phyloP scores from a whole-genome alignment of 2,329 filamentous ascomycete species.

The Aureobasidium sp. region DNA sequence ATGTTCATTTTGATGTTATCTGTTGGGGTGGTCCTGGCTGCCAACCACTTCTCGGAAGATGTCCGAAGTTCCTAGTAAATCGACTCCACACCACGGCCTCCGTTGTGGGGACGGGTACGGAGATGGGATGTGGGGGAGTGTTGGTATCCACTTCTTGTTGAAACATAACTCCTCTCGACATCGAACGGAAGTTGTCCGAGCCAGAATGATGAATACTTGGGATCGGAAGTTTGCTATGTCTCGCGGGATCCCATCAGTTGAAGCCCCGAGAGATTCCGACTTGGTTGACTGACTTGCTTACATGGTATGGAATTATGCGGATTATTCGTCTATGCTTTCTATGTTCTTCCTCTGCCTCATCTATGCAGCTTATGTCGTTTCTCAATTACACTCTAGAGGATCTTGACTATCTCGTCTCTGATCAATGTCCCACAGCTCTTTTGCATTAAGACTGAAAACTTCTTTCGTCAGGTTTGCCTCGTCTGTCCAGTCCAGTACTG shows the following conservation, averaged over 20 bases:
- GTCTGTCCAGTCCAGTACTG: conserved; percentile 46
- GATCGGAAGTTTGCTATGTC: too few species aligned
- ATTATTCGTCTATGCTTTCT: neutral
- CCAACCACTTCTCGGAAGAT: neutral
- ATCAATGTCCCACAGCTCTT: conserved; percentile 36
- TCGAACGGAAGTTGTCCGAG: neutral
- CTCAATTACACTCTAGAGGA: neutral
- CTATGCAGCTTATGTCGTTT: neutral
- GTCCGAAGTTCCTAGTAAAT: neutral
- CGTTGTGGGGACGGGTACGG: neutral
- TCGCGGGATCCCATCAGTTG: too few species aligned
- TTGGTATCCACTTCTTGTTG: neutral
- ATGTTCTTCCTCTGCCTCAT: neutral
- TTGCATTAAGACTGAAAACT: conserved; percentile 50
- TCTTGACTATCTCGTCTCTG: neutral
- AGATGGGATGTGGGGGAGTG: neutral
- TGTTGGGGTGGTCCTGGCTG: neutral
- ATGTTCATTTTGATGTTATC: neutral
- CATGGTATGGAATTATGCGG: neutral
- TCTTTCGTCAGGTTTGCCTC: conserved; percentile 34
- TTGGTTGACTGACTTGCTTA: too few species aligned
- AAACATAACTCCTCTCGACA: neutral
- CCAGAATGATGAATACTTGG: neutral
- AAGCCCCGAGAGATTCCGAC: too few species aligned
- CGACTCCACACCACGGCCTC: neutral